Conservation (phyloP, 305 asterid species). For the Vinca major region DNA sequence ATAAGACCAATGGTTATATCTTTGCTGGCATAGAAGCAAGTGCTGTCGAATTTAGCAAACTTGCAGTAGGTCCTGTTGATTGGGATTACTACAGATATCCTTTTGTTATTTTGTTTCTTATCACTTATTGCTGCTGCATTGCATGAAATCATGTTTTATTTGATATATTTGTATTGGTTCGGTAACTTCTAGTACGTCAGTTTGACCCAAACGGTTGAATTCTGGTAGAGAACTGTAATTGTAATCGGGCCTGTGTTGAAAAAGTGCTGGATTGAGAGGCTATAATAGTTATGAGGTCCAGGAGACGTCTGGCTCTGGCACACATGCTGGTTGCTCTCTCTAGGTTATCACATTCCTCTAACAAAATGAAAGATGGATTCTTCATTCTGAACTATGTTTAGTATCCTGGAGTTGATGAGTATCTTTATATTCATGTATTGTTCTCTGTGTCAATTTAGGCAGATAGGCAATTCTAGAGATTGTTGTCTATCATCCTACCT, state of each 20-base stretch:
- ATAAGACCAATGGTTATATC: slow-evolving; percentile 89
- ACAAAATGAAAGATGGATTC: background rate
- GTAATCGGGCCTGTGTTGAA: background rate
- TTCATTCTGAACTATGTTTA: background rate
- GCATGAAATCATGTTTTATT: background rate
- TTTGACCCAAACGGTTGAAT: background rate
- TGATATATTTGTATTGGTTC: background rate
- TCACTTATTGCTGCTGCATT: slow-evolving; percentile 5
- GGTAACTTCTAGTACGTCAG: background rate
- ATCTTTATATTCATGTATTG: background rate
- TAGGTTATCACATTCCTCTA: background rate
- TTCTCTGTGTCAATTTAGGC: background rate
- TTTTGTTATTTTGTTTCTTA: background rate
- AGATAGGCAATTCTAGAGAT: background rate
- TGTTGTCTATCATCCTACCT: background rate
- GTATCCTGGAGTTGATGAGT: background rate
- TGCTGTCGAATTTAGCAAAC: slow-evolving; percentile 88
- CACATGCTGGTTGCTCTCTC: background rate
- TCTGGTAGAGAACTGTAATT: background rate
- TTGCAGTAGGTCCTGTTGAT: slow-evolving; percentile 69
- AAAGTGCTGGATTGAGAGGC: background rate
- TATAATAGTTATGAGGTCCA: background rate
- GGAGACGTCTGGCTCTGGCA: background rate
- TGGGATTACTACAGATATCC: slow-evolving; percentile 74
- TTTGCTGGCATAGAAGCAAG: slow-evolving; percentile 76